These are phyloP conservation scores for Phytophthora hybrid DNA, from an alignment of 352 stramenopile species.

Conservation along the genomic window DNA sequence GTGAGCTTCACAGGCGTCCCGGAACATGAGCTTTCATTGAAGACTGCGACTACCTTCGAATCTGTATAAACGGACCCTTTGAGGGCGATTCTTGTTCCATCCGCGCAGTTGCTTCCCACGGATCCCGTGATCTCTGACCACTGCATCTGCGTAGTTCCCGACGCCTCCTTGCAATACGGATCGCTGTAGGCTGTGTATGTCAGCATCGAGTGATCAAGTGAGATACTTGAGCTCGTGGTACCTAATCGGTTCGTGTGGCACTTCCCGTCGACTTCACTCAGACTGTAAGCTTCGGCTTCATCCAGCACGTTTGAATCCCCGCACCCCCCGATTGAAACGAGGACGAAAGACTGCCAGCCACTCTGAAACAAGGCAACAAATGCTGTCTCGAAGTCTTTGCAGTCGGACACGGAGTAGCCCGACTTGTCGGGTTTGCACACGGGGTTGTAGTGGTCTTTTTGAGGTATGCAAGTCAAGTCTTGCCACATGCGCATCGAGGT, in stretches of 20 bases:
- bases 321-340: too few species aligned
- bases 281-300: too few species aligned
- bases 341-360: too few species aligned
- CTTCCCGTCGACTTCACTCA: too few species aligned
- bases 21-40: too few species aligned
- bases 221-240: background rate
- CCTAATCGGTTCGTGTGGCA: too few species aligned
- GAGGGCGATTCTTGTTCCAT: background rate
- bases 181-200: background rate
- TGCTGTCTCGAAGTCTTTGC: background rate
- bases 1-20: too few species aligned
- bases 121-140: background rate
- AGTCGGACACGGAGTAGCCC: background rate
- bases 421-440: background rate
- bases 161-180: background rate
- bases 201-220: background rate
- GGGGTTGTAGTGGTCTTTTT: background rate
- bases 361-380: background rate
- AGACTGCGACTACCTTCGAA: too few species aligned
- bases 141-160: background rate
- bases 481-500: background rate
- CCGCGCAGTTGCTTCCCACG: background rate
- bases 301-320: too few species aligned
- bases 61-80: too few species aligned
- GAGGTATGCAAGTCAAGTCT: background rate